A percentile compares a stretch with the other conserved stretches of the same genome.
Conservation (phyloP, 345 rosid genomes). For the Noccaea bulbosa region DNA sequence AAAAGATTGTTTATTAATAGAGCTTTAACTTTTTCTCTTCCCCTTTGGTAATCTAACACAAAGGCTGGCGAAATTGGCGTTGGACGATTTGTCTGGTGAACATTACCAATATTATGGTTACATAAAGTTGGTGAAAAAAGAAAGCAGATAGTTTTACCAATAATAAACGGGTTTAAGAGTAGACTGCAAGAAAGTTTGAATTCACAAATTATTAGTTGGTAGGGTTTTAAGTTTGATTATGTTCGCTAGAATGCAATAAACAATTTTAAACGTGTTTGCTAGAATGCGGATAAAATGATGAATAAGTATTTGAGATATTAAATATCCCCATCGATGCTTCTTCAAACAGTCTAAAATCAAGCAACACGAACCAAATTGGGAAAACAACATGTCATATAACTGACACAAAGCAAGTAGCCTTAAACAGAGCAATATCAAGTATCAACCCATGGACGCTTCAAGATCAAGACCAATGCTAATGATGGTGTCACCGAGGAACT, state of each 20-base stretch:
- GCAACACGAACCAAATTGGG: background rate
- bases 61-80: conserved; percentile 40
- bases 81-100: conserved; percentile 28
- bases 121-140: conserved; percentile 14
- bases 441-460: conserved; percentile 28
- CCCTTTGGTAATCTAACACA: background rate
- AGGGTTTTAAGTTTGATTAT: conserved; percentile 3
- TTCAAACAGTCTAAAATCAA: background rate
- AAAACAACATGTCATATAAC: background rate
- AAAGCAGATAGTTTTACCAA: background rate
- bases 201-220: conserved; percentile 30
- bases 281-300: background rate
- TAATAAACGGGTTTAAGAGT: conserved; percentile 1
- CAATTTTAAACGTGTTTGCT: background rate
- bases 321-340: background rate
- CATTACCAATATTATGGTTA: conserved; percentile 11
- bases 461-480: conserved; percentile 35
- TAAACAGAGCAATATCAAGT: conserved; percentile 19
- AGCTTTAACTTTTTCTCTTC: background rate
- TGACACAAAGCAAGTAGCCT: background rate
- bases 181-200: conserved; percentile 10
- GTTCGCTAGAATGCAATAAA: conserved; percentile 13
- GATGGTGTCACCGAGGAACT: conserved; percentile 45
- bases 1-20: background rate
- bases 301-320: background rate